These are phyloP conservation scores for Phlyctochytrium planicorne DNA, from an alignment of 192 early-diverging fungal genomes.

Conservation along the genomic window DNA sequence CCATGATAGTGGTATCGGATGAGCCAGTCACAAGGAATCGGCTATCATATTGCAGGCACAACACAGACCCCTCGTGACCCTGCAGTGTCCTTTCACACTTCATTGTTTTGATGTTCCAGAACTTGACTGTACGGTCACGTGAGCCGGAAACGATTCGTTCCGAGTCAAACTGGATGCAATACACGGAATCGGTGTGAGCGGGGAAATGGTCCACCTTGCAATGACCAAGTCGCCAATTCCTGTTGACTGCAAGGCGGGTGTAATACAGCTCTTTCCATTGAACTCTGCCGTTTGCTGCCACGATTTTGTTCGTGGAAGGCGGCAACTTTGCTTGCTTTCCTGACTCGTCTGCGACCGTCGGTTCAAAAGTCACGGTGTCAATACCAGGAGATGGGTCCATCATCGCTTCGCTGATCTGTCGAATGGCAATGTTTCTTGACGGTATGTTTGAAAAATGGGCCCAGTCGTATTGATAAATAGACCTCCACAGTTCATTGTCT, in stretches of 20 bases:
- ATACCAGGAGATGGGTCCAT: background rate
- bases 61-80: slow-evolving; percentile 51
- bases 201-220: slow-evolving; percentile 25
- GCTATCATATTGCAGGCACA: slow-evolving; percentile 57
- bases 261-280: slow-evolving; percentile 40
- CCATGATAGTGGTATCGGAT: slow-evolving; percentile 47
- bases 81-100: slow-evolving; percentile 23
- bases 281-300: background rate
- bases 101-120: slow-evolving; percentile 43
- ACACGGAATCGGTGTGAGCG: slow-evolving; percentile 56
- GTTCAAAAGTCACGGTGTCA: background rate
- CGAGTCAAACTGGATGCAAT: slow-evolving; percentile 56
- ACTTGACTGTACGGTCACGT: slow-evolving; percentile 45
- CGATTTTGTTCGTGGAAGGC: background rate
- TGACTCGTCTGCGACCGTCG: background rate
- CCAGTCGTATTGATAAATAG: slow-evolving; percentile 31
- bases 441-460: too few species aligned
- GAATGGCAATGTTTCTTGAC: too few species aligned
- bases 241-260: slow-evolving; percentile 31
- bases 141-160: slow-evolving; percentile 45
- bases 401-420: background rate
- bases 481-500: slow-evolving; percentile 46
- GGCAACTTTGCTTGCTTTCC: slow-evolving; percentile 5
- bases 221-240: slow-evolving; percentile 46
- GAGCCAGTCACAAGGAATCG: slow-evolving; percentile 50